A percentile compares a stretch with the other conserved stretches of the same genome.
Evolutionary conservation across 2,329 filamentous ascomycete genomes (phyloP).

Genomic region (Epichloe brachyelytri): DNA sequence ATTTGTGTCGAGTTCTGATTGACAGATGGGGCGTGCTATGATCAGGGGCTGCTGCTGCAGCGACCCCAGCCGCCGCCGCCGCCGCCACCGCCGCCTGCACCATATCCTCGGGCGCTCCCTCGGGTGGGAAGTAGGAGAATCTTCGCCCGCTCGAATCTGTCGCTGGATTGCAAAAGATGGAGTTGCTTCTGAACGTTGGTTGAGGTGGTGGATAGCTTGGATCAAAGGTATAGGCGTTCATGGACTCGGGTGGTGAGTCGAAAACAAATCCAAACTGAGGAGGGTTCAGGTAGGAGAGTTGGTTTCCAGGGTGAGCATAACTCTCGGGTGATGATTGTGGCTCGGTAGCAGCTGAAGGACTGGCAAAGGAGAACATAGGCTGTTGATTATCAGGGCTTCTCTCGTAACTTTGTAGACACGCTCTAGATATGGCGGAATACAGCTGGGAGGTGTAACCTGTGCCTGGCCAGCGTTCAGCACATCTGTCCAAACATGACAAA

Average conservation of each 20-base stretch:
- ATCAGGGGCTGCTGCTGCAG: constrained; percentile 16
- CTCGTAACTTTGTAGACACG: constrained; percentile 81
- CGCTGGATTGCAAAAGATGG: constrained; percentile 49
- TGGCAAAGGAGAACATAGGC: constrained; percentile 19
- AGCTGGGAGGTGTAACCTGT: constrained; percentile 73
- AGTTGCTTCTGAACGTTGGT: constrained; percentile 51
- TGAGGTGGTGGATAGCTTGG: constrained; percentile 30
- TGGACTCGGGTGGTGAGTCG: constrained; percentile 40
- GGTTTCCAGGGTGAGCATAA: constrained; percentile 16
- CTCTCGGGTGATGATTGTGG: constrained; percentile 19
- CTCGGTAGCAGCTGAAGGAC: constrained; percentile 20
- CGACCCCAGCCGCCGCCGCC: constrained; percentile 13
- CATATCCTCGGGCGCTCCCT: constrained; percentile 25
- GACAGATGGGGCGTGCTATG: constrained; percentile 15
- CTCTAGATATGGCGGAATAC: constrained; percentile 73
- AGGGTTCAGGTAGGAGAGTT: constrained; percentile 29
- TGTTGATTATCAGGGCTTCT: constrained; percentile 19
- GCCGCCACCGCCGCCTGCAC: constrained; percentile 14
- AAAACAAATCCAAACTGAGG: constrained; percentile 48
- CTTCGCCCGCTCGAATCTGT: constrained; percentile 41
- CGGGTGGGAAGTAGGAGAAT: constrained; percentile 53
- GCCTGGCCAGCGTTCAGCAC: constrained; percentile 83
- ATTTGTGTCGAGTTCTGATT: constrained; percentile 21
- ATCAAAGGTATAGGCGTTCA: constrained; percentile 33
- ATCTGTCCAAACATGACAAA: constrained; percentile 65